phyloP scores from a whole-genome alignment of 805 yeast genomes.

The Candida pseudoglaebosa region DNA sequence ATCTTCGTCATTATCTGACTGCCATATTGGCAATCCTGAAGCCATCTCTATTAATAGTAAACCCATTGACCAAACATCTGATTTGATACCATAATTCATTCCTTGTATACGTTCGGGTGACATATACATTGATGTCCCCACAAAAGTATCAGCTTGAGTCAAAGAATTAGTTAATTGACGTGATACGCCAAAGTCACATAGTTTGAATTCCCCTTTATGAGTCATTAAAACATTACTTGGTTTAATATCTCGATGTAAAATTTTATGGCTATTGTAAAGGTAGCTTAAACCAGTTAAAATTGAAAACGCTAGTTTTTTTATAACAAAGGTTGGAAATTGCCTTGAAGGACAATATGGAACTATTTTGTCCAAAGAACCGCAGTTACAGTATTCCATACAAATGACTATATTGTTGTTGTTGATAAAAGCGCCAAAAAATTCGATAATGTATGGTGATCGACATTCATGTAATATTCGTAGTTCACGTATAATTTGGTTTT shows the following conservation, averaged over 20 bases:
- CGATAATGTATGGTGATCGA: conserved; percentile 75
- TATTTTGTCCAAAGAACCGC: conserved; percentile 86
- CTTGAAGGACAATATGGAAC: conserved; percentile 43
- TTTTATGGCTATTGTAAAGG: conserved; percentile 76
- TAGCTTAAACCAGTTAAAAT: conserved; percentile 80
- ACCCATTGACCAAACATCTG: conserved; percentile 97
- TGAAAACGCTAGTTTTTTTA: conserved; percentile 70
- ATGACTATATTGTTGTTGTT: conserved; percentile 72
- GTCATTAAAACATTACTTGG: conserved; percentile 91
- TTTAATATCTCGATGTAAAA: conserved; percentile 93
- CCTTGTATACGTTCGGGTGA: conserved; percentile 98
- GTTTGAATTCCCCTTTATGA: conserved; percentile 79
- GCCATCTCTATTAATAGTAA: conserved; percentile 86
- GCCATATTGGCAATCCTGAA: conserved; percentile 78
- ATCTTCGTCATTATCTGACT: conserved; percentile 39
- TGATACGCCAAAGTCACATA: conserved; percentile 96
- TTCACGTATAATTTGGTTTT: conserved; percentile 83
- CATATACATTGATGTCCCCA: conserved; percentile 95
- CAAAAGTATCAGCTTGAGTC: conserved; percentile 86
- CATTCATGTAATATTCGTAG: conserved; percentile 89
- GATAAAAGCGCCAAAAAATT: conserved; percentile 87
- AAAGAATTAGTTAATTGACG: conserved; percentile 88
- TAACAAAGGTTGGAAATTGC: conserved; percentile 54
- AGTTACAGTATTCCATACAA: conserved; percentile 94
- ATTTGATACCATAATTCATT: conserved; percentile 85